Conservation (phyloP, 2,329 filamentous ascomycete genomes). For the Aspergillus tubingensis region DNA sequence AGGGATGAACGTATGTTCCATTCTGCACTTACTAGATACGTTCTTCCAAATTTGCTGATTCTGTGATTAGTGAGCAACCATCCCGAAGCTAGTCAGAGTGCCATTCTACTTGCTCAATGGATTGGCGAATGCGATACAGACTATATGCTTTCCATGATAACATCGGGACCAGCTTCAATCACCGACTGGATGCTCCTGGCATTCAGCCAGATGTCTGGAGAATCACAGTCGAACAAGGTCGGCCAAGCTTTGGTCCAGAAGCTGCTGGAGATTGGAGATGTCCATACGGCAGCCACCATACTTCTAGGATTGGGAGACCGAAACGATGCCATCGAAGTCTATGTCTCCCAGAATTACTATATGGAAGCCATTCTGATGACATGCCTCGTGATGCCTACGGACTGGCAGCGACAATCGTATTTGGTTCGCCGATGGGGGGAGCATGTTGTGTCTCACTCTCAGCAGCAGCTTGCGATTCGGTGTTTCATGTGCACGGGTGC, state of each 20-base stretch:
- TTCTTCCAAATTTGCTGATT: conserved; percentile 17
- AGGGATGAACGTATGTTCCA: conserved; percentile 69
- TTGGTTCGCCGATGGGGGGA: conserved; percentile 95
- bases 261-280: conserved; percentile 82
- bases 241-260: conserved; percentile 88
- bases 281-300: conserved; percentile 90
- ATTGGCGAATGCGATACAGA: conserved; percentile 82
- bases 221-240: conserved; percentile 81
- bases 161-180: conserved; percentile 82
- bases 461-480: conserved; percentile 86
- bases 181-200: conserved; percentile 97
- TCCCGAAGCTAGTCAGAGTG: conserved; percentile 69
- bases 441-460: conserved; percentile 79
- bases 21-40: not conserved
- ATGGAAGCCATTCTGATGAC: conserved; percentile 92
- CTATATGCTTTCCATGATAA: conserved; percentile 72
- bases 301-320: conserved; percentile 89
- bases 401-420: conserved; percentile 88
- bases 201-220: conserved; percentile 79
- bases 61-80: conserved; percentile 63
- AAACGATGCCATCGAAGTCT: conserved; percentile 94
- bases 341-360: conserved; percentile 84
- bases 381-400: conserved; percentile 75
- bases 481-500: conserved; percentile 89
- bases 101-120: conserved; percentile 88